Conservation (phyloP, 495 filamentous ascomycete genomes). For the Penicillium ochrochloron region DNA sequence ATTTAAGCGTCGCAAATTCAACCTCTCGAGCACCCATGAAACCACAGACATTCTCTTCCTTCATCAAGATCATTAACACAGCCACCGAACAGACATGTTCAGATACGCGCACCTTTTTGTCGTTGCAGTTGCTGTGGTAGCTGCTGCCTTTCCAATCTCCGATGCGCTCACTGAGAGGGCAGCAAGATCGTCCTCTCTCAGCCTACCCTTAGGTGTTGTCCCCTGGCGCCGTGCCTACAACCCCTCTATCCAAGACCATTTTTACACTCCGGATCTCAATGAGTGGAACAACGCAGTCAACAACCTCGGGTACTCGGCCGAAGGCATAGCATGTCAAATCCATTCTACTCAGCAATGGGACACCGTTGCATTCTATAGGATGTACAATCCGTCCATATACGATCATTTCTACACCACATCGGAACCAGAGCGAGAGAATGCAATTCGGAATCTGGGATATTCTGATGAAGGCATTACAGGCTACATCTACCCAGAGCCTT, state of each 20-base stretch:
- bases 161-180: neutral
- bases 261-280: neutral
- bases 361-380: neutral
- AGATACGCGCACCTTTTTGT: neutral
- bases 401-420: neutral
- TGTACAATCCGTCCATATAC: neutral
- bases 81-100: neutral
- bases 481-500: neutral
- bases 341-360: neutral
- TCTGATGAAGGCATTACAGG: neutral
- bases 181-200: neutral
- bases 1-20: neutral
- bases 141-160: neutral
- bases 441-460: neutral
- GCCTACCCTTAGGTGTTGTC: neutral
- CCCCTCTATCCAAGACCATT: neutral
- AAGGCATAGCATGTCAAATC: neutral
- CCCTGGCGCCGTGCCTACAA: neutral
- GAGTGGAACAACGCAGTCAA: neutral
- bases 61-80: neutral
- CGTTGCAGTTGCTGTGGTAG: neutral
- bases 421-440: neutral
- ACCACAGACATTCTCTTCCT: neutral
- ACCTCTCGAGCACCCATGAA: neutral
- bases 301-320: neutral